Conservation (phyloP, 768 basidiomycete genomes). For the Sarcomyxa edulis region DNA sequence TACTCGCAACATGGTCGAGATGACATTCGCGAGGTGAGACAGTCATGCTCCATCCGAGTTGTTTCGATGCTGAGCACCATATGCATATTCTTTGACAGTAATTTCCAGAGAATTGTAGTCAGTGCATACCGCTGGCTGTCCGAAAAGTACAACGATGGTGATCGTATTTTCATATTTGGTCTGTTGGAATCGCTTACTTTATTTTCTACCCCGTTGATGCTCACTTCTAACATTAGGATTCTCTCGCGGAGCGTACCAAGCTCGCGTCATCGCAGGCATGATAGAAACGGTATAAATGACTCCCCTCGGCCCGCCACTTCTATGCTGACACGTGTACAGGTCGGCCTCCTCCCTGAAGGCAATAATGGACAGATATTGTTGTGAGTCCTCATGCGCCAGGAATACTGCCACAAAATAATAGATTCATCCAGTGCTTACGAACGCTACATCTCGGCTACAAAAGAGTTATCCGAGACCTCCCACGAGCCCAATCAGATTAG, state of each 20-base stretch:
- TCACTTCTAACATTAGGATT: constrained; percentile 25
- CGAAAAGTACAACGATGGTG: constrained; percentile 30
- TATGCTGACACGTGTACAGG: constrained; percentile 8
- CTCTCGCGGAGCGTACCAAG: constrained; percentile 45
- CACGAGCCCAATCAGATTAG: no score
- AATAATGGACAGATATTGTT: constrained; percentile 2
- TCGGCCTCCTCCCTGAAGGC: constrained; percentile 6
- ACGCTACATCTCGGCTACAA: not conserved
- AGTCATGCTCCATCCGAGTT: no score
- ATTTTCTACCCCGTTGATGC: not conserved
- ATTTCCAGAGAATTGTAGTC: constrained; percentile 27
- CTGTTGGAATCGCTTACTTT: not conserved
- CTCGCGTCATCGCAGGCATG: constrained; percentile 37
- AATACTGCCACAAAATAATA: not conserved
- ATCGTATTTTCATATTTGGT: constrained; percentile 35
- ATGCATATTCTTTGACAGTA: constrained; percentile 19
- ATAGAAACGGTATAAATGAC: constrained; percentile 24
- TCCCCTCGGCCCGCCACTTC: not conserved
- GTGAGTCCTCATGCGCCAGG: constrained; percentile 1
- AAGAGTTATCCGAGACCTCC: not conserved
- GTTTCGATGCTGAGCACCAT: not conserved
- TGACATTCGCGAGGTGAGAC: constrained; percentile 30
- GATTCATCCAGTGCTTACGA: not conserved
- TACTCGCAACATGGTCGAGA: constrained; percentile 20
- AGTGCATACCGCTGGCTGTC: constrained; percentile 35